Base-by-base conservation (phyloP, 1,284 basidiomycete species). In the Trametes versicolor region DNA sequence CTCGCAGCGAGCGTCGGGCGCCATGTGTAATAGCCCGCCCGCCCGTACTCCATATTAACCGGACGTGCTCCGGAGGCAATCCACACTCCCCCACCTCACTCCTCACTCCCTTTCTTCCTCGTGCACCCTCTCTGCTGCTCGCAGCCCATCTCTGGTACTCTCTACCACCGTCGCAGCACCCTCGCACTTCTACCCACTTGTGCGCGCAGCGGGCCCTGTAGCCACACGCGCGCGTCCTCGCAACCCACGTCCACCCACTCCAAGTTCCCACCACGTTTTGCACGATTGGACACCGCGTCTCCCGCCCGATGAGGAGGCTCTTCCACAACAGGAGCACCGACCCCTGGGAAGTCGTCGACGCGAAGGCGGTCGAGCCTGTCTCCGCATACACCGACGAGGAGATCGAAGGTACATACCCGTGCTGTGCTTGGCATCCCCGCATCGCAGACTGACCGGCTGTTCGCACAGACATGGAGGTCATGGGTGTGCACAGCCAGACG, bases 291-390 rank as follows among this genome's bases (percentile, higher is more conserved):
- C 64, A 47, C 58, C 47, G 47, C 19, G 17, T 39, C 23, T 58
- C 62, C 29, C 52, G 48, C 27, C 63, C 62, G 19, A 77, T 77
- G 75, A 75, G 71, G 72, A 80, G 49, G 12, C 49, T 51, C 49
- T 51, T 81, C 47, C 82, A 85, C 72, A 83, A 86, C 65, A 80
- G 83, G 58, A 81, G 80, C 68, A 83, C 89, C 71, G 76, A 78
- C 12, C 84, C 89, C 45, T 94, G 92, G 92, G 92, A 94, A 77
- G 91, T 93, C 47, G 88, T 92, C 27, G 87, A 87, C 64, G 86
- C 81, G 72, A 85, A 83, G 71, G 76, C 79, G 25, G 85, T 94
- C 51, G 83, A 88, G 49, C 87, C 90, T 32, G 84, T 92, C 13
- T 81, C 85, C 19, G 85, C 84, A 74, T 90, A 86, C 74, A 85